These are phyloP conservation scores for Sanghuangporus sanghuang DNA, from an alignment of 1,284 basidiomycete genomes.

Conservation along the genomic window DNA sequence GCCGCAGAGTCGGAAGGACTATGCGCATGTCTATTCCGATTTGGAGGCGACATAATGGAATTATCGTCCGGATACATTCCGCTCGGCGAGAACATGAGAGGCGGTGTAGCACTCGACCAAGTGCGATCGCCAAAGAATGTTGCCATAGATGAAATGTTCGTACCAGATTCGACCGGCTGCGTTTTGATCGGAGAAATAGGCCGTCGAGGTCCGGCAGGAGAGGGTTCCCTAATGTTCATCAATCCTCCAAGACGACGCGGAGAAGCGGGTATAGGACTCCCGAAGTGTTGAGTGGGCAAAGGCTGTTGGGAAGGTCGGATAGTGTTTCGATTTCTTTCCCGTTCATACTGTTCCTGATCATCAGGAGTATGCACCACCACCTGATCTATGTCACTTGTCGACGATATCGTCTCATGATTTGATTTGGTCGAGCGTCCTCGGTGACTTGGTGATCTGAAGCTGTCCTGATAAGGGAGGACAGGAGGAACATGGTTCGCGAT, in stretches of 20 bases:
- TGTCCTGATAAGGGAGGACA: conserved; percentile 32
- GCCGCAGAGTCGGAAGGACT: conserved; percentile 43
- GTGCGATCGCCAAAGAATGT: conserved; percentile 1
- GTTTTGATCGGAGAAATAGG: conserved; percentile 16
- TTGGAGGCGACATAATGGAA: conserved; percentile 26
- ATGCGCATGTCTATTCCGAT: conserved; percentile 33
- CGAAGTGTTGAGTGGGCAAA: conserved; percentile 11
- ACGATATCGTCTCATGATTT: conserved; percentile 64
- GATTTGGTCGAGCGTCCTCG: conserved; percentile 45
- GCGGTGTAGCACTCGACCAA: neutral
- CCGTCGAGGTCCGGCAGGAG: conserved; percentile 11
- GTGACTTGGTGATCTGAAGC: conserved; percentile 36
- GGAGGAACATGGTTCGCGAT: conserved; percentile 33
- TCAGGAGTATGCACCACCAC: conserved; percentile 53
- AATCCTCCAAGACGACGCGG: conserved; percentile 20
- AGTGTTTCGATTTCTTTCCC: conserved; percentile 40
- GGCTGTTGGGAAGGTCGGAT: conserved; percentile 32
- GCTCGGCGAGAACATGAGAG: conserved; percentile 14
- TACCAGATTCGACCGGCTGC: neutral
- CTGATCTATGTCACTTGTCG: conserved; percentile 52
- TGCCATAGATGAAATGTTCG: neutral
- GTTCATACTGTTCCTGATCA: conserved; percentile 56
- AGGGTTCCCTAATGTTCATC: conserved; percentile 7
- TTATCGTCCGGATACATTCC: conserved; percentile 34
- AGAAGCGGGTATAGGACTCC: conserved; percentile 26